phyloP scores from a whole-genome alignment of 2,329 filamentous ascomycete species.

The Thermomyces lanuginosus region DNA sequence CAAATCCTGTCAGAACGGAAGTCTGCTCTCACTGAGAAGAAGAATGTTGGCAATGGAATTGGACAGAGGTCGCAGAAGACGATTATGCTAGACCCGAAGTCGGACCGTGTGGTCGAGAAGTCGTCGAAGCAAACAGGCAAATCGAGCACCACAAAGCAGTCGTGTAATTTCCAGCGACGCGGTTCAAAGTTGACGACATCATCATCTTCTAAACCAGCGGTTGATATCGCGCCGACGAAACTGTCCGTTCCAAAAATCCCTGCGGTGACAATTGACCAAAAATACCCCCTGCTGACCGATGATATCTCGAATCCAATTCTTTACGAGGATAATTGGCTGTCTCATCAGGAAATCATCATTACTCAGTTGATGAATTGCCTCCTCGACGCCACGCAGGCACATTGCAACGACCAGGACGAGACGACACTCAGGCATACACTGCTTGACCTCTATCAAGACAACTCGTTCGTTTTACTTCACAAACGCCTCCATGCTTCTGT shows the following conservation, averaged over 20 bases:
- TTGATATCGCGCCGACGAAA: conserved; percentile 11
- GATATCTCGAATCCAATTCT: conserved; percentile 40
- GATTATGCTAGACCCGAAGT: not conserved
- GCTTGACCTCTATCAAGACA: conserved; percentile 38
- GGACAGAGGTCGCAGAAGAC: conserved; percentile 2
- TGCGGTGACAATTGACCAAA: conserved; percentile 11
- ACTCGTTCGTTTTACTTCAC: conserved; percentile 35
- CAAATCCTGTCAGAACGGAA: conserved; percentile 10
- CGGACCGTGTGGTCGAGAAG: not conserved
- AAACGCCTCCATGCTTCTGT: conserved; percentile 44
- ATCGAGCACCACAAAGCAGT: not conserved
- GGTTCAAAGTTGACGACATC: conserved; percentile 1
- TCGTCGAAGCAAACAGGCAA: not conserved
- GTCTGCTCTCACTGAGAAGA: not conserved
- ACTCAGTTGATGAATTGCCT: conserved; percentile 44
- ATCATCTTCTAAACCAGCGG: conserved; percentile 6
- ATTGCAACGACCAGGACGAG: conserved; percentile 10
- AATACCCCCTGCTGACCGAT: conserved; percentile 39
- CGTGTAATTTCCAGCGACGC: conserved; percentile 1
- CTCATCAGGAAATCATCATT: conserved; percentile 44
- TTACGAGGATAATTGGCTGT: conserved; percentile 48
- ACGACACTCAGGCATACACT: conserved; percentile 31
- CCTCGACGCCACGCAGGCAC: conserved; percentile 25
- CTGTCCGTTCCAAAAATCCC: conserved; percentile 17
- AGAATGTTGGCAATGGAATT: conserved; percentile 1